Evolutionary conservation across 2,329 filamentous ascomycete genomes (phyloP), one percentile per base, ranked within the genome.

Genomic region (Alternaria sp.): DNA sequence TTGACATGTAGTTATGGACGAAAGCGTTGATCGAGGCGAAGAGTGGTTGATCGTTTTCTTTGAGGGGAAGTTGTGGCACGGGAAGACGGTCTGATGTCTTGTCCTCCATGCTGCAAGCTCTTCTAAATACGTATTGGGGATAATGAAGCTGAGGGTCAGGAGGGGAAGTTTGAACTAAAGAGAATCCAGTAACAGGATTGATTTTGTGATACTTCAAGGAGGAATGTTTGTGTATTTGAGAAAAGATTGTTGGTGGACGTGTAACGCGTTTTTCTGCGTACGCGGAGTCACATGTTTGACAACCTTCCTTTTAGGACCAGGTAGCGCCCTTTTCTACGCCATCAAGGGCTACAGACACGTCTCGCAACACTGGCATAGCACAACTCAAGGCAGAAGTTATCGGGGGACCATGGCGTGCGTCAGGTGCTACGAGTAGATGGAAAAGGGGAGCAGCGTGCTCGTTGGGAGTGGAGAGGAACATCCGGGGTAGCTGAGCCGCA

Each of bases 1-100:
- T 68, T n/a, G 72, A 75, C 77, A 79, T 79, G 63, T 79, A 79
- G 7, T 65, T 57, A 55, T 76, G 51, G 3, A 78, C 76, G 34
- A 71, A 77, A 8, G 58, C 42, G 44, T 75, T 75, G 55, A 79
- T 66, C 12, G 67, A 70, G 7, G 54, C 60, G 62, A 79, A 70
- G 46, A 79, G 71, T 1, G 52, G 44, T 24, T 59, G 60, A 24
- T 73, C 54, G 22, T 63, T 51, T 3, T 62, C 41, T 2, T 41
- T 38, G 22, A 78, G 68, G n/a, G 73, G 67, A 2, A 77, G 61
- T n/a, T 63, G 49, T 7, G 75, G 76, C 12, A 70, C 52, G n/a
- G 64, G 66, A 5, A 72, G 22, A 3, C 39, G 7, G 3, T 3
- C 46, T 3, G 39, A 7, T 14, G 4, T 9, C 48, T 51, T 47